A percentile compares a stretch with the other conserved stretches of the same genome.
Evolutionary conservation across 352 stramenopile genomes (phyloP).

Genomic region (Pythium folliculosum): DNA sequence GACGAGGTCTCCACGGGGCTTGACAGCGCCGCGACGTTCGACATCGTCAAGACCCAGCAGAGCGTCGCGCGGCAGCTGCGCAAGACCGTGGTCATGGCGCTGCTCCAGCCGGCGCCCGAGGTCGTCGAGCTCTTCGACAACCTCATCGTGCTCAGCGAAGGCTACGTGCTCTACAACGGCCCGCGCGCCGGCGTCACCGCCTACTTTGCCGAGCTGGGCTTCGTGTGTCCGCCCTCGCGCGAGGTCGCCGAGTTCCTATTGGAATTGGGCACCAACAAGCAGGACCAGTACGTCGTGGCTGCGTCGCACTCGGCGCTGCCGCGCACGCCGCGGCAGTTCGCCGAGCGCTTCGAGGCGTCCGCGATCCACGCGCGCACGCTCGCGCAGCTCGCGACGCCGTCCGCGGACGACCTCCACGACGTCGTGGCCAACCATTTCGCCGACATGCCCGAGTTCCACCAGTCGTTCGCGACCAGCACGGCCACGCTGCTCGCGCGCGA

Average conservation of each 20-base stretch:
- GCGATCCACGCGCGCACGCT: constrained; percentile 16
- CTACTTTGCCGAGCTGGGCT: neutral
- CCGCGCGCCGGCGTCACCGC: neutral
- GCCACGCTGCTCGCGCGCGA: constrained; percentile 37
- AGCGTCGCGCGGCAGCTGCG: constrained; percentile 62
- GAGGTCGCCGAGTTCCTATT: constrained; percentile 9
- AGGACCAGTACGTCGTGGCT: constrained; percentile 24
- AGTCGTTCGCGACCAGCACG: constrained; percentile 15
- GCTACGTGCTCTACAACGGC: constrained; percentile 66
- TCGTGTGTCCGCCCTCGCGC: neutral
- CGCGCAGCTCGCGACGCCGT: constrained; percentile 81
- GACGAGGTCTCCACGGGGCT: constrained; percentile 94
- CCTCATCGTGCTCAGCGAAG: constrained; percentile 78
- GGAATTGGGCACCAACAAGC: constrained; percentile 29
- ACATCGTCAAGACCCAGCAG: constrained; percentile 72
- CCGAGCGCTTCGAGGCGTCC: neutral
- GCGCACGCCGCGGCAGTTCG: neutral
- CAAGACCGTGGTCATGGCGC: constrained; percentile 47
- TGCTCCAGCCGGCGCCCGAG: constrained; percentile 85
- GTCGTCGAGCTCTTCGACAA: constrained; percentile 89
- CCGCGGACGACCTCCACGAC: constrained; percentile 85
- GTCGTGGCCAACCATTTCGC: constrained; percentile 78
- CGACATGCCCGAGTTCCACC: constrained; percentile 33
- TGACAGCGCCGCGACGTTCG: constrained; percentile 88
- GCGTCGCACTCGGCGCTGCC: neutral